A percentile compares a stretch with the other conserved stretches of the same genome.
phyloP scores from a whole-genome alignment of 2,329 filamentous ascomycete genomes.

The Lasiodiplodia sp. region DNA sequence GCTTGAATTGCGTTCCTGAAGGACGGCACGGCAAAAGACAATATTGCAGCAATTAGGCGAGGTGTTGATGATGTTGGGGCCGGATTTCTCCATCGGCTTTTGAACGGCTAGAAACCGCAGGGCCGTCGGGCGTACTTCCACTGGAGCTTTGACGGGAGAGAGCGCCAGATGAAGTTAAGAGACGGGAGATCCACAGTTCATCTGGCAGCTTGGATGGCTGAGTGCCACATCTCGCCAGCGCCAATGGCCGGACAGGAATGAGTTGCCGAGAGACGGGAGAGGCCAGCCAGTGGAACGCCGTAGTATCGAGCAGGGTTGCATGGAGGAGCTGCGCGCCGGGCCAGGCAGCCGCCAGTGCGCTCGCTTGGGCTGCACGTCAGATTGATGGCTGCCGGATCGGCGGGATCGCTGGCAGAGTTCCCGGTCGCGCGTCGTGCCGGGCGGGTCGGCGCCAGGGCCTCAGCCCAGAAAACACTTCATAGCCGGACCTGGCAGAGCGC shows the following conservation, averaged over 20 bases:
- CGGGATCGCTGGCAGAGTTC: slow-evolving; percentile 22
- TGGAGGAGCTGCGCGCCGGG: background rate
- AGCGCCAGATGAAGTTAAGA: slow-evolving; percentile 10
- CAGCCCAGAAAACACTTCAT: background rate
- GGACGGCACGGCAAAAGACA: background rate
- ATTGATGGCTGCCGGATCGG: slow-evolving; percentile 23
- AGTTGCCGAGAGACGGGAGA: slow-evolving; percentile 8
- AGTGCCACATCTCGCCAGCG: slow-evolving; percentile 3
- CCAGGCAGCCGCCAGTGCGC: slow-evolving; percentile 16
- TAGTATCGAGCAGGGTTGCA: slow-evolving; percentile 2
- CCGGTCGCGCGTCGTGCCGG: slow-evolving; percentile 12
- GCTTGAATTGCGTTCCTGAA: slow-evolving; percentile 5
- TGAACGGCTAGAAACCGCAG: background rate
- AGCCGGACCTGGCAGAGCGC: background rate
- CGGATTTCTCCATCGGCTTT: slow-evolving; percentile 17
- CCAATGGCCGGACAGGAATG: slow-evolving; percentile 3
- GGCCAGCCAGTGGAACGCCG: slow-evolving; percentile 3
- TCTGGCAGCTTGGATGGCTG: slow-evolving; percentile 19
- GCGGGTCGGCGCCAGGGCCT: background rate
- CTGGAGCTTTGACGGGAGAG: slow-evolving; percentile 1
- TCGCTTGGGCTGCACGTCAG: slow-evolving; percentile 28
- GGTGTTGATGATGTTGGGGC: background rate
- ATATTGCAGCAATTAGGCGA: slow-evolving; percentile 1
- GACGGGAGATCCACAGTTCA: slow-evolving; percentile 21
- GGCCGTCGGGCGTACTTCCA: slow-evolving; percentile 4